Conservation (phyloP, 2,329 filamentous ascomycete genomes). For the Fusarium camptoceras region DNA sequence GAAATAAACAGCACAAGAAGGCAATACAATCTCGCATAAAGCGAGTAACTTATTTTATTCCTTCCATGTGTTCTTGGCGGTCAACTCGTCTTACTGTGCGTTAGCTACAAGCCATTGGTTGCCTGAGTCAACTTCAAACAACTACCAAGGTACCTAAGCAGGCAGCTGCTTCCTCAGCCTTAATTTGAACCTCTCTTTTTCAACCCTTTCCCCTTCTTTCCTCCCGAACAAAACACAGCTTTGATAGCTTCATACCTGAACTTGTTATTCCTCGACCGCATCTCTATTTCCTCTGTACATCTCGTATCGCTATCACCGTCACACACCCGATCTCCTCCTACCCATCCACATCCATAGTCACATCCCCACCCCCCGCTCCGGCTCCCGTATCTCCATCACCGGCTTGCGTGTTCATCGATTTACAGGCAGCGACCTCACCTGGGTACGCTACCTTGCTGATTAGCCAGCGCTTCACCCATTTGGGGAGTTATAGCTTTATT, state of each 20-base stretch:
- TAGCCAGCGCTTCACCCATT: constrained; percentile 18
- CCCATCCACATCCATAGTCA: background rate
- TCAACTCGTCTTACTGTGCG: constrained; percentile 28
- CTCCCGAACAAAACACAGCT: constrained; percentile 7
- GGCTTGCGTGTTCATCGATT: constrained; percentile 14
- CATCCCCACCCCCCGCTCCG: constrained; percentile 39
- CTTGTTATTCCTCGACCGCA: background rate
- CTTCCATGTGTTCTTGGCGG: background rate
- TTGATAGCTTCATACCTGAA: constrained; percentile 11
- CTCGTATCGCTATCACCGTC: constrained; percentile 1
- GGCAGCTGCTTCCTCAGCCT: constrained; percentile 39
- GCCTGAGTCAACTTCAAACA: constrained; percentile 44
- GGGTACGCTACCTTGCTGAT: constrained; percentile 24
- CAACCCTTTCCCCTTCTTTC: background rate
- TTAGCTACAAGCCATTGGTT: constrained; percentile 39
- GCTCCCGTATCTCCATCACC: constrained; percentile 31
- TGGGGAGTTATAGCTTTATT: constrained; percentile 35
- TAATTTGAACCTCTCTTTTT: constrained; percentile 27
- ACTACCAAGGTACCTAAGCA: constrained; percentile 22
- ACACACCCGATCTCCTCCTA: constrained; percentile 32
- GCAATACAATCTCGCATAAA: background rate
- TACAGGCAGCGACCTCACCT: constrained; percentile 5
- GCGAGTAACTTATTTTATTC: background rate
- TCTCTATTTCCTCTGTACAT: background rate
- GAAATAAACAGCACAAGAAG: background rate